Evolutionary conservation across 2,329 filamentous ascomycete genomes (phyloP).

Genomic region (Aureobasidium subglaciale): DNA sequence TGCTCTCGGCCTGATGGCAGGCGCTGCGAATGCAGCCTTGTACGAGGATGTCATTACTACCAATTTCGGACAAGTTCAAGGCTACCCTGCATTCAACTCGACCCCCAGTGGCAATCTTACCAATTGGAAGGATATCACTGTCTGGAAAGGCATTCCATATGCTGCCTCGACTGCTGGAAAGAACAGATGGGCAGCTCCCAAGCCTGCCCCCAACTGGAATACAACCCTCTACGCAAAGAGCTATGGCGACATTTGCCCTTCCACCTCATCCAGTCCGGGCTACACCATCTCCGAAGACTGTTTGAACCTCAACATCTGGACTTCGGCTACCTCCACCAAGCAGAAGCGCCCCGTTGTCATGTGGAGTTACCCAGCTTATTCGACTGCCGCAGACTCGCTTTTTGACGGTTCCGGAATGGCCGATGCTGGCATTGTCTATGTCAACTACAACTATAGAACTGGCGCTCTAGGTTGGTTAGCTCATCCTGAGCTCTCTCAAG

Average conservation of each 20-base stretch:
- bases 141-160: neutral
- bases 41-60: too few relatives aligned
- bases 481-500: slow-evolving; percentile 19
- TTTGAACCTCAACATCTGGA: slow-evolving; percentile 42
- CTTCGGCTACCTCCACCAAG: slow-evolving; percentile 15
- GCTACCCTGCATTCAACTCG: neutral
- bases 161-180: neutral
- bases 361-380: neutral
- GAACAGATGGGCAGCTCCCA: neutral
- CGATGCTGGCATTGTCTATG: slow-evolving; percentile 12
- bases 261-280: neutral
- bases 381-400: neutral
- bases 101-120: neutral
- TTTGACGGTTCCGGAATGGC: neutral
- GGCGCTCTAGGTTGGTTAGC: slow-evolving; percentile 20
- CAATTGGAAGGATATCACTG: neutral
- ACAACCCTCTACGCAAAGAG: neutral
- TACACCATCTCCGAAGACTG: slow-evolving; percentile 34
- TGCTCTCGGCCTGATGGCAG: too few relatives aligned
- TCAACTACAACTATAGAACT: slow-evolving; percentile 22
- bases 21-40: too few relatives aligned
- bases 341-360: neutral
- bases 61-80: neutral
- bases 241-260: neutral
- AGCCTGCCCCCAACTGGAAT: neutral